phyloP scores from a whole-genome alignment of 305 asterid species.

The Striga hermonthica region DNA sequence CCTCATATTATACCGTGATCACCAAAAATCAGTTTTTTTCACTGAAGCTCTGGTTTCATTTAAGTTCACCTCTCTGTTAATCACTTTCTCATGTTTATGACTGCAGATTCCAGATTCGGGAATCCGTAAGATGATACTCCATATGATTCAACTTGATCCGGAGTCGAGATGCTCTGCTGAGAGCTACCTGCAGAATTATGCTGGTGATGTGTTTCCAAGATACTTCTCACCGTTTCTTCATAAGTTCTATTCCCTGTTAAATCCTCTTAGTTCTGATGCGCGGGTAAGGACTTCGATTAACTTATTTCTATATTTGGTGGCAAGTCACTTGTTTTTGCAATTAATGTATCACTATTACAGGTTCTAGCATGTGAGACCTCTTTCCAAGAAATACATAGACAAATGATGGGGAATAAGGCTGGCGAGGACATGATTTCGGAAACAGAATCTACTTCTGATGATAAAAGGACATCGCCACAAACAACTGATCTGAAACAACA shows the following conservation, averaged over 20 bases:
- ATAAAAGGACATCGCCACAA: constrained; percentile 35
- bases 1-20: constrained; percentile 22
- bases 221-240: constrained; percentile 97
- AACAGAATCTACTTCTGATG: constrained; percentile 38
- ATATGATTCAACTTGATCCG: constrained; percentile 95
- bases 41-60: constrained; percentile 20
- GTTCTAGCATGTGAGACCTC: constrained; percentile 90
- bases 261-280: constrained; percentile 88
- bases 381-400: constrained; percentile 84
- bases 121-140: constrained; percentile 95
- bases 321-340: constrained; percentile 27
- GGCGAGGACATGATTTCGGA: constrained; percentile 39
- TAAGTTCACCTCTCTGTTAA: constrained; percentile 23
- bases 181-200: constrained; percentile 79
- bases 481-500: constrained; percentile 39
- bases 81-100: constrained; percentile 30
- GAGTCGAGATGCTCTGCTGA: constrained; percentile 89
- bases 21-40: constrained; percentile 17
- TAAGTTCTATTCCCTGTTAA: constrained; percentile 80
- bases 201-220: constrained; percentile 80
- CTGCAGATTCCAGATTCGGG: constrained; percentile 95
- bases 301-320: constrained; percentile 25
- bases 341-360: constrained; percentile 46
- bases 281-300: constrained; percentile 58
- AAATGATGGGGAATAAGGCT: constrained; percentile 65